phyloP scores from a whole-genome alignment of 2,329 filamentous ascomycete species.

The Epichloe festucae region DNA sequence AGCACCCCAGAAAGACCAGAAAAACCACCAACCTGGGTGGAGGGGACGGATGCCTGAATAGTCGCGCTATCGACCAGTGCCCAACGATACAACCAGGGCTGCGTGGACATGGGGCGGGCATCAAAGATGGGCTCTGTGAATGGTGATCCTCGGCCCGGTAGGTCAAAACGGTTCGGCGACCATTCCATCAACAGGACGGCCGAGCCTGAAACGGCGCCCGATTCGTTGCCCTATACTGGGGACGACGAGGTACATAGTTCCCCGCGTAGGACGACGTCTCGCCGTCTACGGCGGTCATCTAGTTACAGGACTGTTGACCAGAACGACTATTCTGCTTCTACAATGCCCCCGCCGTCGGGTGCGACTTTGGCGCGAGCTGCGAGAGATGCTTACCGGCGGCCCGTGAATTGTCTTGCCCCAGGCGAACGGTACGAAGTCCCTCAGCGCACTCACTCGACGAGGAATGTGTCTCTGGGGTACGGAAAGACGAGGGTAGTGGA shows the following conservation, averaged over 20 bases:
- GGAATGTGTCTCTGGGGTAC: constrained; percentile 9
- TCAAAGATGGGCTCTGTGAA: constrained; percentile 18
- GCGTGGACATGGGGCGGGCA: constrained; percentile 18
- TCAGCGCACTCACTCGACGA: constrained; percentile 4
- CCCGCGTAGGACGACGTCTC: constrained; percentile 16
- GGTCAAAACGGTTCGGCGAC: constrained; percentile 14
- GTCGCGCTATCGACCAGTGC: constrained; percentile 9
- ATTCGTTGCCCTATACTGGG: constrained; percentile 17
- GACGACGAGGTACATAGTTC: constrained; percentile 19
- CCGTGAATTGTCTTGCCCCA: constrained; percentile 15
- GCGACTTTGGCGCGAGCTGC: constrained; percentile 12
- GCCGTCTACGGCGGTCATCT: constrained; percentile 9
- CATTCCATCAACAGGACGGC: constrained; percentile 8
- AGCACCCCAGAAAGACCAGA: constrained; percentile 1
- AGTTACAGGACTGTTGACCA: constrained; percentile 16
- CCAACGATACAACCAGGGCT: constrained; percentile 14
- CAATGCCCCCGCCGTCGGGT: constrained; percentile 16
- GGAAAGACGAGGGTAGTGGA: neutral
- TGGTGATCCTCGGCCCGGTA: constrained; percentile 15
- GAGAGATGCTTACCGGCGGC: constrained; percentile 19
- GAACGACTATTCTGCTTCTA: constrained; percentile 10
- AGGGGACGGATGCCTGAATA: neutral
- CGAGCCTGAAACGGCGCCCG: constrained; percentile 9
- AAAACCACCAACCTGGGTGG: constrained; percentile 2
- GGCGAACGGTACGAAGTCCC: constrained; percentile 8